Conservation (phyloP, 75 land plant genomes). For the Sequoiadendron giganteum region DNA sequence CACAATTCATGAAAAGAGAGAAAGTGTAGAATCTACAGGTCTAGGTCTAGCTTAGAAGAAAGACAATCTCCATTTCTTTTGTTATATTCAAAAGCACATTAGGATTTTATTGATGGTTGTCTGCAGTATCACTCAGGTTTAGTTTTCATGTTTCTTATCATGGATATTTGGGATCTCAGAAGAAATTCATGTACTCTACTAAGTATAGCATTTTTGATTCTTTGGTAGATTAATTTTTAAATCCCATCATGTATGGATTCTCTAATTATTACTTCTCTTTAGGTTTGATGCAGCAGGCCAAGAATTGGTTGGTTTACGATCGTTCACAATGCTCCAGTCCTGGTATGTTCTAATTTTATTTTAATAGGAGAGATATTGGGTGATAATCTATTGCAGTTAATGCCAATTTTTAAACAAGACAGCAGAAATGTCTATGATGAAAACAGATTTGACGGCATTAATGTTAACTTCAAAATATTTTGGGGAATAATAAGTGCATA, state of each 20-base stretch:
- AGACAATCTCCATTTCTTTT: background rate
- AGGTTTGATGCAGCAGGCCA: constrained; percentile 59
- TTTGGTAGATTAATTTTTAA: background rate
- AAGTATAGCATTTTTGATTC: background rate
- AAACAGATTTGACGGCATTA: background rate
- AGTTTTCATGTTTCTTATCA: background rate
- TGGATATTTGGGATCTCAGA: background rate
- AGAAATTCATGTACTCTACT: background rate
- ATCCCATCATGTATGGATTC: constrained; percentile 1
- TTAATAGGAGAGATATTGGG: background rate
- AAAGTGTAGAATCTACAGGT: background rate
- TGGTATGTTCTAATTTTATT: constrained; percentile 18
- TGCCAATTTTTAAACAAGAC: background rate
- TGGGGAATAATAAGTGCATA: no score
- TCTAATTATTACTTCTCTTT: background rate
- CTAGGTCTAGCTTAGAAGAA: background rate
- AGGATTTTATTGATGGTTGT: background rate
- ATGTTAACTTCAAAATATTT: background rate
- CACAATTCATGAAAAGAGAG: background rate
- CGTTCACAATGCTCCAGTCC: constrained; percentile 32
- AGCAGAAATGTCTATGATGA: background rate
- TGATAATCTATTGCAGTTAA: background rate
- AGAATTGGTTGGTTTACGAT: constrained; percentile 45
- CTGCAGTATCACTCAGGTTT: background rate
- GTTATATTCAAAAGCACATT: background rate